Base-by-base conservation (phyloP, 1,139 yeast species). In the Taiozyma onychis region DNA sequence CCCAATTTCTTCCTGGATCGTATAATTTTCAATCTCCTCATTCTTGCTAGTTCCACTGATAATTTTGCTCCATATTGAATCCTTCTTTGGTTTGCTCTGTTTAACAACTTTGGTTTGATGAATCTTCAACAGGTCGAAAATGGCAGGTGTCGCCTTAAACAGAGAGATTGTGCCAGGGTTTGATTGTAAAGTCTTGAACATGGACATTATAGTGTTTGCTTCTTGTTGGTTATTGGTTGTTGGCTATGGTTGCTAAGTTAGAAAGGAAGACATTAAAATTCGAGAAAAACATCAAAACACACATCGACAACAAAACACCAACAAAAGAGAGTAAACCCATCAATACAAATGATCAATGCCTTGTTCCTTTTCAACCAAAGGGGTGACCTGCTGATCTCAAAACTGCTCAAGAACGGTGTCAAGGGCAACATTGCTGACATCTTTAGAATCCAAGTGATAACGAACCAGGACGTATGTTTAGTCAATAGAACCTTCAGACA, bases 361-460 rank as follows among this genome's bases (percentile, higher is more conserved):
- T 66, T 91, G 24, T 82, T 91, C 60, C 73, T 93, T 26, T 88
- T 78, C 71, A 89, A 87, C 60, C 76, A 78, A 51, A 81, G 85
- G 54, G 98, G 97, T 10, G 97, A 91, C 64, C 82, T 89, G n/a
- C 73, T 93, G 47, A 81, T 91, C 48, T 84, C 95, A 32, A 80
- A 88, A 54, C 66, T 88, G 44, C 85, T 84, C 67, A 76, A 84
- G 49, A 88, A 83, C 51, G 88, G 88, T 0, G 76, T 88, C 49
- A 74, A 83, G 49, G 63, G 83, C 64, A 85, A 85, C 50, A 82
- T 91, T 41, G 77, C 95, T n/a, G 98, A 91, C 59, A 89, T 90
- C 44, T 93, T 93, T 65, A 78, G 97, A 37, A 85, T 91, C 54
- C 97, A 93, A 64, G 96, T 90, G 41, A 88, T 91, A 46, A 76